Percentiles rank a stretch among this genome's conserved stretches.
Conservation (phyloP, 495 filamentous ascomycete species). For the Aspergillus leporis region DNA sequence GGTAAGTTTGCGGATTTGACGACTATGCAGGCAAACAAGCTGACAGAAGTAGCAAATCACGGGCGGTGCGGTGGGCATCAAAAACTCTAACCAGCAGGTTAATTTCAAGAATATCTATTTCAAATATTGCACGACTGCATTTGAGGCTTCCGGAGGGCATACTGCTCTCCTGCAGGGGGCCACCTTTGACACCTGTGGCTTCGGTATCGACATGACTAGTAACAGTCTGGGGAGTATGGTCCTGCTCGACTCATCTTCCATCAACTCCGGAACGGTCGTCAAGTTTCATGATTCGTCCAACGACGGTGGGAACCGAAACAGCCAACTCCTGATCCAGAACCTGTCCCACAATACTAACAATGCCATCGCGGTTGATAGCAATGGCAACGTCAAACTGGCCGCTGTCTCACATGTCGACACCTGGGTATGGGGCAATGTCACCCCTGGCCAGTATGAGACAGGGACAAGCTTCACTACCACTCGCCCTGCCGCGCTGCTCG, state of each 20-base stretch:
- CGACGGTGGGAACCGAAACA: conserved; percentile 33
- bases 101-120: conserved; percentile 51
- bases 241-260: conserved; percentile 43
- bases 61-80: conserved; percentile 51
- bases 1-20: conserved; percentile 28
- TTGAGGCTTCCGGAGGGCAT: conserved; percentile 40
- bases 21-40: not conserved
- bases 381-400: conserved; percentile 43
- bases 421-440: conserved; percentile 42
- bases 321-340: conserved; percentile 42
- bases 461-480: conserved; percentile 22
- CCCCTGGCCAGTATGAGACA: conserved; percentile 32
- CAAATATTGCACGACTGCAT: conserved; percentile 37
- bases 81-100: conserved; percentile 53
- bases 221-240: conserved; percentile 52
- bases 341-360: conserved; percentile 25
- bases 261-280: conserved; percentile 52
- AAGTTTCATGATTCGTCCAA: conserved; percentile 44
- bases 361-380: conserved; percentile 33
- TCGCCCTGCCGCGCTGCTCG: conserved; percentile 24
- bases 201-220: conserved; percentile 35
- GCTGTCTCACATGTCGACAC: conserved; percentile 46
- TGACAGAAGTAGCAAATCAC: conserved; percentile 39
- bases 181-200: conserved; percentile 32
- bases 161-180: conserved; percentile 42